Conservation (phyloP, 1,284 basidiomycete species). For the Schizophyllum amplum region DNA sequence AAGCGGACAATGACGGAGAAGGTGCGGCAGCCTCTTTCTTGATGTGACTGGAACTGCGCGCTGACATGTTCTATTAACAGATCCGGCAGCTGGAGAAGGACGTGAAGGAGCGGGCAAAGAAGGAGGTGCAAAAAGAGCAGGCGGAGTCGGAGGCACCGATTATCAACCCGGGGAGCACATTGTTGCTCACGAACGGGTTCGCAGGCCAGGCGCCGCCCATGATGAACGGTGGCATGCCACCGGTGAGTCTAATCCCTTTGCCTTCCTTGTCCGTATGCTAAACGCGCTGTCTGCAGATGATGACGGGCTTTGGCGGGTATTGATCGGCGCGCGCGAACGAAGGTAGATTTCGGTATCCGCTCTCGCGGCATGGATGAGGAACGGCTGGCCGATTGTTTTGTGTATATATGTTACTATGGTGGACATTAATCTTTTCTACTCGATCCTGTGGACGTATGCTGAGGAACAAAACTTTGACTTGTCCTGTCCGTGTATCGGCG, state of each 20-base stretch:
- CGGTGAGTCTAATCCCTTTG: not conserved
- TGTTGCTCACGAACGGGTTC: conserved; percentile 62
- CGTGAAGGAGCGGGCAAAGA: conserved; percentile 73
- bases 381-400: not conserved
- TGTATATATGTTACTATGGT: not conserved
- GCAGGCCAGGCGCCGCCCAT: not conserved
- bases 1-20: conserved; percentile 69
- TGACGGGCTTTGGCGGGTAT: conserved; percentile 5
- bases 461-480: no score
- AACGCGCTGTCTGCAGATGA: not conserved
- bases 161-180: conserved; percentile 63
- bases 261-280: not conserved
- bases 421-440: not conserved
- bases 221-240: conserved; percentile 2
- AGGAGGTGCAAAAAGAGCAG: conserved; percentile 81
- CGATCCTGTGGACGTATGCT: not conserved
- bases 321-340: not conserved
- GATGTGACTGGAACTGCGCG: no score
- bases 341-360: not conserved
- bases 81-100: conserved; percentile 73
- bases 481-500: no score
- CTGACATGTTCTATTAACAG: no score
- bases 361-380: not conserved
- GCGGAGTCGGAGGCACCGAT: conserved; percentile 76
- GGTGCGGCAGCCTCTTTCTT: conserved; percentile 27